phyloP scores from a whole-genome alignment of 306 rosid species.

The Geum urbanum region DNA sequence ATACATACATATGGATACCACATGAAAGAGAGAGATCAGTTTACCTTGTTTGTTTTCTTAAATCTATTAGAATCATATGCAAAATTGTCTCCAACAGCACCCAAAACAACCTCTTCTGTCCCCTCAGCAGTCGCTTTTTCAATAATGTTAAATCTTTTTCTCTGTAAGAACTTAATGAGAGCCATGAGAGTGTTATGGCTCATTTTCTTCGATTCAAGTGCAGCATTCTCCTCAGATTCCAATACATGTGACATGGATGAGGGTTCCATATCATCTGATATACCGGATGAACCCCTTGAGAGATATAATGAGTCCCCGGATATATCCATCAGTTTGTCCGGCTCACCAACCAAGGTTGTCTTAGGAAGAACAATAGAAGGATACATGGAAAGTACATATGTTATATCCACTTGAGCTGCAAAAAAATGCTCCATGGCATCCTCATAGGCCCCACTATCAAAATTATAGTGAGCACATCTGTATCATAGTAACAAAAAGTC shows the following conservation, averaged over 20 bases:
- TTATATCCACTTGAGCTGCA: conserved; percentile 85
- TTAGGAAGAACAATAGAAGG: conserved; percentile 81
- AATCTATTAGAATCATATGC: conserved; percentile 46
- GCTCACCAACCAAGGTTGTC: conserved; percentile 61
- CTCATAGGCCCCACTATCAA: conserved; percentile 91
- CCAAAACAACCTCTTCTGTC: conserved; percentile 93
- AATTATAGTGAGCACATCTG: conserved; percentile 94
- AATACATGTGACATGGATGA: conserved; percentile 35
- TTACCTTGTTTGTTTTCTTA: conserved; percentile 82
- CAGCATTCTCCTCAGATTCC: conserved; percentile 61
- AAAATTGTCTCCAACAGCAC: conserved; percentile 76
- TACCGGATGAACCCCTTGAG: conserved; percentile 73
- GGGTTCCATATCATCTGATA: conserved; percentile 84
- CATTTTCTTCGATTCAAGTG: conserved; percentile 79
- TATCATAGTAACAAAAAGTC: conserved; percentile 29
- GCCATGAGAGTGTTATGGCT: conserved; percentile 98
- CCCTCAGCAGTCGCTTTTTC: conserved; percentile 98
- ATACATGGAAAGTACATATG: conserved; percentile 82
- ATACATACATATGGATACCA: conserved; percentile 1
- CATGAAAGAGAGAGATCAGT: conserved; percentile 1
- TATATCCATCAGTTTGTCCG: conserved; percentile 62
- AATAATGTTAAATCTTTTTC: conserved; percentile 66
- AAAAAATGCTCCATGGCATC: conserved; percentile 96
- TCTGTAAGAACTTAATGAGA: conserved; percentile 86
- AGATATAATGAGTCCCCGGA: conserved; percentile 60